These are phyloP conservation scores for Leucoagaricus sp. DNA, from an alignment of 1,284 basidiomycete species.

Conservation along the genomic window DNA sequence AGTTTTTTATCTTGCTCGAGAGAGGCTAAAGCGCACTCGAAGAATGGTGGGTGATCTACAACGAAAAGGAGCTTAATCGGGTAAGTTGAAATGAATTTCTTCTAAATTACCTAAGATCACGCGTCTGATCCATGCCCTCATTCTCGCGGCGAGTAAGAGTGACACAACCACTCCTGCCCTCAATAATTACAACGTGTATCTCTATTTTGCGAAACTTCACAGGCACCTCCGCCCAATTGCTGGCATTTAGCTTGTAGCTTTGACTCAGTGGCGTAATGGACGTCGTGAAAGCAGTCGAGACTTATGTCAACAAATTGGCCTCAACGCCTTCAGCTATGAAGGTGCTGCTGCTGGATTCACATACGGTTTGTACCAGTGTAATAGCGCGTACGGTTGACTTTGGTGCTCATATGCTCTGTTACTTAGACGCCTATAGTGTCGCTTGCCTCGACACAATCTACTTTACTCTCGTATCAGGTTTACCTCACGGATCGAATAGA, in stretches of 20 bases:
- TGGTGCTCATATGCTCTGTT: background rate
- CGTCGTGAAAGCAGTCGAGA: slow-evolving; percentile 92
- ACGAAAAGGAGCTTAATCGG: background rate
- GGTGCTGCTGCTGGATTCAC: slow-evolving; percentile 93
- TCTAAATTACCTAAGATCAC: background rate
- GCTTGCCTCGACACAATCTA: slow-evolving; percentile 92
- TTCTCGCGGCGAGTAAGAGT: background rate
- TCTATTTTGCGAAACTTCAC: background rate
- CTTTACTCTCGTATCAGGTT: slow-evolving; percentile 93
- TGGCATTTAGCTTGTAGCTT: background rate
- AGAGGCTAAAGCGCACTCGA: background rate
- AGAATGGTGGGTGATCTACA: background rate
- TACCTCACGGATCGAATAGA: slow-evolving; percentile 98
- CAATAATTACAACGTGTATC: too few species aligned
- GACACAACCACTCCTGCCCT: background rate
- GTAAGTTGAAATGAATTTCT: background rate
- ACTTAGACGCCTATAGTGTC: slow-evolving; percentile 95
- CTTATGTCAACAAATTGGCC: slow-evolving; percentile 91
- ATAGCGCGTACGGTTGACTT: slow-evolving; percentile 3
- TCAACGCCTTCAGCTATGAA: slow-evolving; percentile 91
- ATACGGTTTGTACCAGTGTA: slow-evolving; percentile 69
- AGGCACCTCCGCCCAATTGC: background rate
- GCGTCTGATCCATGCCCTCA: background rate
- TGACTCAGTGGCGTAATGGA: slow-evolving; percentile 66
- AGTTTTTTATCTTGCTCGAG: background rate